Conservation (phyloP, 1,284 basidiomycete species). For the Ganoderma multipileum region DNA sequence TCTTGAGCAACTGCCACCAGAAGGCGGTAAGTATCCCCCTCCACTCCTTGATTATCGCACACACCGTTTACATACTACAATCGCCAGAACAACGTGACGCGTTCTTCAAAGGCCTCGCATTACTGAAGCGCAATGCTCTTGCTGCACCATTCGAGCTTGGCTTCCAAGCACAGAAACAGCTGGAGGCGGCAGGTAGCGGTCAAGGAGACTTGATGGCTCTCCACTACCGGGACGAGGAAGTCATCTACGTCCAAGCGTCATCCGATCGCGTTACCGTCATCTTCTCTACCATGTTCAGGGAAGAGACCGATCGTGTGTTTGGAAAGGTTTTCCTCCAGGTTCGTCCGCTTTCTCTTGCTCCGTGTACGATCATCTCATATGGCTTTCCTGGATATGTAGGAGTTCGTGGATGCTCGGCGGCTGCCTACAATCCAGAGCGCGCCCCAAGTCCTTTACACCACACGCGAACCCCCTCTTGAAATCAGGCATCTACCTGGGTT, state of each 20-base stretch:
- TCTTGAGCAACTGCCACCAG: conserved; percentile 82
- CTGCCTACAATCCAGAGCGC: conserved; percentile 95
- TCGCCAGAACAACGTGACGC: conserved; percentile 76
- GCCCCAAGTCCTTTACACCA: conserved; percentile 98
- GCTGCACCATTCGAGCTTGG: conserved; percentile 95
- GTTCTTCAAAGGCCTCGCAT: conserved; percentile 83
- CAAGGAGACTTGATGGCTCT: conserved; percentile 91
- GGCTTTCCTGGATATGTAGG: conserved; percentile 52
- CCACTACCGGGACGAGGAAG: conserved; percentile 96
- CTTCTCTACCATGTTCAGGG: conserved; percentile 96
- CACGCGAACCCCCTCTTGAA: conserved; percentile 94
- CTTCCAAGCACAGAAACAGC: conserved; percentile 86
- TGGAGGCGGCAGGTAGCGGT: conserved; percentile 73
- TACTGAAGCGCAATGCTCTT: conserved; percentile 94
- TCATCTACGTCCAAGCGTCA: conserved; percentile 94
- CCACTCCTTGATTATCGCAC: background rate
- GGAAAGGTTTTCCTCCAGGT: conserved; percentile 98
- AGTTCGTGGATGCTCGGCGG: conserved; percentile 97
- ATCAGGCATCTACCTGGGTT: conserved; percentile 89
- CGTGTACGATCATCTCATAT: background rate
- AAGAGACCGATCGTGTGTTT: conserved; percentile 97
- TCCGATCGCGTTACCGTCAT: conserved; percentile 97
- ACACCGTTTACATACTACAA: background rate
- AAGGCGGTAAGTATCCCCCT: conserved; percentile 68
- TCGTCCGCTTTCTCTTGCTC: conserved; percentile 33